Percentiles rank a stretch among this genome's conserved stretches.
Conservation (phyloP, 1,284 basidiomycete species). For the Chiua sp. region DNA sequence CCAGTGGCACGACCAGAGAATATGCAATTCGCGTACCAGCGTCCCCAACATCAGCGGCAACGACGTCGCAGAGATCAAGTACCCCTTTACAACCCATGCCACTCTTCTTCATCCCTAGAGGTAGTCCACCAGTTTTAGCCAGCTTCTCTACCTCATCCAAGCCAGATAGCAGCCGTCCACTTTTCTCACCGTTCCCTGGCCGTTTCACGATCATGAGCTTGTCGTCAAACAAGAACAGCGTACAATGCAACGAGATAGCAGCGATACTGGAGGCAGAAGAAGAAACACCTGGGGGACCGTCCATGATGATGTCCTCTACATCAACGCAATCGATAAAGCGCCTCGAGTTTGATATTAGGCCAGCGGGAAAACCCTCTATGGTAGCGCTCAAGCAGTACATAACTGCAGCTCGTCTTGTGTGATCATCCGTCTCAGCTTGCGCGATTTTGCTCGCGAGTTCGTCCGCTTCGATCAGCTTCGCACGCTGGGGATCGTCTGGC, state of each 20-base stretch:
- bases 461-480: constrained; percentile 85
- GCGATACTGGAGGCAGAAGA: constrained; percentile 47
- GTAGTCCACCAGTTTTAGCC: constrained; percentile 64
- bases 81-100: constrained; percentile 89
- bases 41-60: constrained; percentile 84
- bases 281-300: constrained; percentile 49
- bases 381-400: constrained; percentile 87
- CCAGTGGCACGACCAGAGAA: constrained; percentile 9
- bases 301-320: constrained; percentile 81
- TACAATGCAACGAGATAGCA: constrained; percentile 72
- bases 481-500: constrained; percentile 77
- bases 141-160: constrained; percentile 86
- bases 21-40: constrained; percentile 58
- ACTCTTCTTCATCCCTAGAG: constrained; percentile 71
- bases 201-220: constrained; percentile 93
- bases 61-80: constrained; percentile 84
- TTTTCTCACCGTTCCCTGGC: constrained; percentile 72
- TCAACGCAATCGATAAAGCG: constrained; percentile 94
- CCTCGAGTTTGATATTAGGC: constrained; percentile 85
- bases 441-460: constrained; percentile 92
- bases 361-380: constrained; percentile 91
- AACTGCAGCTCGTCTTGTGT: constrained; percentile 88
- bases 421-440: constrained; percentile 89
- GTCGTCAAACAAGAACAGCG: constrained; percentile 95
- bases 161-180: constrained; percentile 79